phyloP scores from a whole-genome alignment of 1,284 basidiomycete genomes.

The Coniferiporia sulphurascens region DNA sequence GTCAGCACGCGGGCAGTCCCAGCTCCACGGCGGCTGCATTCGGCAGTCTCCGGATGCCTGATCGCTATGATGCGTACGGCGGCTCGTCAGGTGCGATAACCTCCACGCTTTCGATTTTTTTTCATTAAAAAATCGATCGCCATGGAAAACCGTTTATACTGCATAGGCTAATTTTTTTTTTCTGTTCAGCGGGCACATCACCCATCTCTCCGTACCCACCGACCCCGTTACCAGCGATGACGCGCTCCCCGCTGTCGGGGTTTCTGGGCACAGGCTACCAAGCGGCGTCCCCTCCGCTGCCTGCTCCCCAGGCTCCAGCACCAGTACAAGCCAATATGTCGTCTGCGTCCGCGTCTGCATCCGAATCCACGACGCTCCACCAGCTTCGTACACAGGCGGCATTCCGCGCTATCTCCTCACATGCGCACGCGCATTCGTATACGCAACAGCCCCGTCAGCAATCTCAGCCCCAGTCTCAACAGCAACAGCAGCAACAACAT shows the following conservation, averaged over 20 bases:
- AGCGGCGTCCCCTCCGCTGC: not conserved
- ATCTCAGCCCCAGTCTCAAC: no score
- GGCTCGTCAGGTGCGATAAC: no score
- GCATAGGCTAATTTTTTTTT: not conserved
- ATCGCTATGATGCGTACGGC: not conserved
- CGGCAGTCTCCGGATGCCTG: not conserved
- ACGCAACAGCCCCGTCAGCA: no score
- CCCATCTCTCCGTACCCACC: not conserved
- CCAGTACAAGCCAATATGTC: not conserved
- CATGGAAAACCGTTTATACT: not conserved
- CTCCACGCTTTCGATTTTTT: not conserved
- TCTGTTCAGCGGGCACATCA: not conserved
- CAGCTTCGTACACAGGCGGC: conserved; percentile 9
- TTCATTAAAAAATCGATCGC: not conserved
- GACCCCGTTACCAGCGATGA: not conserved
- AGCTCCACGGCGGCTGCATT: not conserved
- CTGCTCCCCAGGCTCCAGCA: not conserved
- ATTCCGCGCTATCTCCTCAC: conserved; percentile 4
- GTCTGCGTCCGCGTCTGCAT: not conserved
- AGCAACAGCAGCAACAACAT: no score
- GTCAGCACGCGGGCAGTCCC: not conserved
- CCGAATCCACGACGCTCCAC: not conserved
- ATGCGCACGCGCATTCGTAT: not conserved
- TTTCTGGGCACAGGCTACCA: no score
- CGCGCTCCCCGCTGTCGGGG: not conserved